A percentile compares a stretch with the other conserved stretches of the same genome.
Conservation (phyloP, 78 protist species). For the Dictyostelium firmibasis region DNA sequence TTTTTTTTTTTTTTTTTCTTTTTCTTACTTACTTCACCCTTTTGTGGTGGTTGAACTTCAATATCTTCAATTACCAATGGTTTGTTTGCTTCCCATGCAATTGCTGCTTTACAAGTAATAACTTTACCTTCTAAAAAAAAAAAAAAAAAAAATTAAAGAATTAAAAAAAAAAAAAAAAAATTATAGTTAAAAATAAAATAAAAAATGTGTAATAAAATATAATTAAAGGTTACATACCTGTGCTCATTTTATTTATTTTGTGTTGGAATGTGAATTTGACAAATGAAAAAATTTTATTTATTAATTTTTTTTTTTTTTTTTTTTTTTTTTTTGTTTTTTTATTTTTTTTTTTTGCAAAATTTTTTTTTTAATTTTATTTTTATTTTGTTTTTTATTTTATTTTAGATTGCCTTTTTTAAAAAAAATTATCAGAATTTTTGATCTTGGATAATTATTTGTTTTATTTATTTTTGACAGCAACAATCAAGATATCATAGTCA, state of each 20-base stretch:
- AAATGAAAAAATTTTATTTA: too few relatives aligned
- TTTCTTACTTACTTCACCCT: slow-evolving; percentile 90
- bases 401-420: not conserved
- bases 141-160: too few relatives aligned
- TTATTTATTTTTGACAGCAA: not conserved
- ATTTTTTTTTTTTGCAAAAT: not conserved
- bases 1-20: not conserved
- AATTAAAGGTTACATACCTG: not conserved
- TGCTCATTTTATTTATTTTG: not conserved
- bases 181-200: too few relatives aligned
- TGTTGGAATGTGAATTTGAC: too few relatives aligned
- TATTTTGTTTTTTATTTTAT: not conserved
- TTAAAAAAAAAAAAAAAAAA: too few relatives aligned
- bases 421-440: not conserved
- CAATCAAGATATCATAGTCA: not conserved
- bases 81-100: slow-evolving; percentile 81
- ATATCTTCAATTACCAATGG: slow-evolving; percentile 83
- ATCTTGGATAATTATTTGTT: not conserved
- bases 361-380: not conserved
- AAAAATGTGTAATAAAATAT: not conserved
- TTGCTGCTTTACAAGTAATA: slow-evolving; percentile 89
- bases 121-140: slow-evolving; percentile 32
- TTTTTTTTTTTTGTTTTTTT: not conserved
- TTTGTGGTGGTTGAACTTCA: slow-evolving; percentile 94
- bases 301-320: not conserved